These are phyloP conservation scores for Trichopus zeylanicus DNA, from an alignment of 116 monocot species.

Conservation along the genomic window DNA sequence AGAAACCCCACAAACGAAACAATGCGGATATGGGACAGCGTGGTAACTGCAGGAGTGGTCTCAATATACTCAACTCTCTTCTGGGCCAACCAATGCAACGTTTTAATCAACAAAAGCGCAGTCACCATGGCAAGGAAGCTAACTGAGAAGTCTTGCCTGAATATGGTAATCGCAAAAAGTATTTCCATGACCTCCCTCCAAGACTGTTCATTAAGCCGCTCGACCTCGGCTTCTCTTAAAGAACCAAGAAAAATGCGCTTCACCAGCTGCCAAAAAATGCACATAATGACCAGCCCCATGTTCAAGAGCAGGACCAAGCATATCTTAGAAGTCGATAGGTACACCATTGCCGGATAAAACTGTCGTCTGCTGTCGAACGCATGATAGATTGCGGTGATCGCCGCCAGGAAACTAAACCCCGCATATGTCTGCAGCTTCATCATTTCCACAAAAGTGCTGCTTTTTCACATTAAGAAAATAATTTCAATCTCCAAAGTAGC, in stretches of 20 bases:
- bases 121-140: conserved; percentile 70
- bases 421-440: conserved; percentile 59
- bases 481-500: neutral
- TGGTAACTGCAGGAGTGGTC: conserved; percentile 69
- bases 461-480: neutral
- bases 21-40: conserved; percentile 66
- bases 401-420: conserved; percentile 63
- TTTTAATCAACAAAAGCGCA: conserved; percentile 71
- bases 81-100: conserved; percentile 81
- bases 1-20: conserved; percentile 79
- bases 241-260: conserved; percentile 73
- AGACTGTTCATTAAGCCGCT: conserved; percentile 80
- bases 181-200: conserved; percentile 94
- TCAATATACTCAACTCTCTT: conserved; percentile 94
- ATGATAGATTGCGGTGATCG: conserved; percentile 68
- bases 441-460: conserved; percentile 15
- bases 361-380: conserved; percentile 83
- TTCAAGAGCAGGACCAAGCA: conserved; percentile 79
- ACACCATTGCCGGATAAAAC: conserved; percentile 84
- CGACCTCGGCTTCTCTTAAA: conserved; percentile 84
- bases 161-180: conserved; percentile 83
- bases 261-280: conserved; percentile 68
- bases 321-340: conserved; percentile 81
- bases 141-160: conserved; percentile 79
- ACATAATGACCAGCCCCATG: conserved; percentile 79